Conservation (phyloP, 371 early-diverging fungal genomes). For the Actinomucor elegans region DNA sequence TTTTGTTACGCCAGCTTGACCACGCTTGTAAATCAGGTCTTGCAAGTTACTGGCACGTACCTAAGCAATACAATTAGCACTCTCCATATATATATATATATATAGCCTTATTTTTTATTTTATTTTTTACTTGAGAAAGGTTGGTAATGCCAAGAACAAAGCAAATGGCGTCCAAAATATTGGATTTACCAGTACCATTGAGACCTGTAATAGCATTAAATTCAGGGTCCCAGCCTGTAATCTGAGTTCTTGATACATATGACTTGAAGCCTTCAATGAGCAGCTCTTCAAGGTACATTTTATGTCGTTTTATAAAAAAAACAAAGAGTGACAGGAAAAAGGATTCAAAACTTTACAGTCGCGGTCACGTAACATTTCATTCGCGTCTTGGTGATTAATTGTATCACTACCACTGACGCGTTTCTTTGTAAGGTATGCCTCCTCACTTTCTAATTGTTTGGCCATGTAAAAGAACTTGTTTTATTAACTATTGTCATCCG, state of each 20-base stretch:
- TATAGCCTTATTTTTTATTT: too few species aligned
- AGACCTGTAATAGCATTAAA: constrained; percentile 99
- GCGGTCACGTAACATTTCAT: too few species aligned
- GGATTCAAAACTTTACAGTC: too few species aligned
- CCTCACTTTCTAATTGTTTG: too few species aligned
- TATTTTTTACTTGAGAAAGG: constrained; percentile 76
- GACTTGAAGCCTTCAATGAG: constrained; percentile 98
- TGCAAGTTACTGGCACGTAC: constrained; percentile 93
- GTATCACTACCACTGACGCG: too few species aligned
- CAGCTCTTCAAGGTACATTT: constrained; percentile 96
- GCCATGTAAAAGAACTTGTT: too few species aligned
- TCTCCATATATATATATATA: too few species aligned
- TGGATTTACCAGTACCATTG: constrained; percentile 99
- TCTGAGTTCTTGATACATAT: constrained; percentile 93
- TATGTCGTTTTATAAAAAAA: too few species aligned
- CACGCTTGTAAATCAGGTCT: constrained; percentile 97
- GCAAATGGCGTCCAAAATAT: constrained; percentile 99
- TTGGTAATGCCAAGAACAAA: constrained; percentile 98
- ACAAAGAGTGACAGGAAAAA: too few species aligned
- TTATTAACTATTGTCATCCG: too few species aligned
- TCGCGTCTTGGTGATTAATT: too few species aligned
- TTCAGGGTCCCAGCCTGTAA: constrained; percentile 94
- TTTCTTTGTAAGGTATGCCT: too few species aligned
- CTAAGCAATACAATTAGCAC: constrained; percentile 55
- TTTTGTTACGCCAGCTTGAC: constrained; percentile 95